Conservation (phyloP, 2,329 filamentous ascomycete genomes). For the Penicillium sumatraense region DNA sequence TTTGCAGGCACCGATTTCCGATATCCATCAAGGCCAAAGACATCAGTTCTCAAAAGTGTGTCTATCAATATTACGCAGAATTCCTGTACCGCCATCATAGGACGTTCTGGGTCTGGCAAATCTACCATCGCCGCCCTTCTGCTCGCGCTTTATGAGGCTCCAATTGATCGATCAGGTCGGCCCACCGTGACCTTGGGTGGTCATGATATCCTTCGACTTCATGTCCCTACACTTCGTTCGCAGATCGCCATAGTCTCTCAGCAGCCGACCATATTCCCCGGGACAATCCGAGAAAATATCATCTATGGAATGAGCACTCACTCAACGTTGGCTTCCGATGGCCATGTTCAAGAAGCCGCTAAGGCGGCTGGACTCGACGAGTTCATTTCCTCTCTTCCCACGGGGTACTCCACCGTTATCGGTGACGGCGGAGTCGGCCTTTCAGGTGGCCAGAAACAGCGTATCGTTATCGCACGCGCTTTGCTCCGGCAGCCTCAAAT, state of each 20-base stretch:
- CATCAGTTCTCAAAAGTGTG: constrained; percentile 65
- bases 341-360: constrained; percentile 59
- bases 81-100: constrained; percentile 77
- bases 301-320: constrained; percentile 70
- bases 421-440: constrained; percentile 76
- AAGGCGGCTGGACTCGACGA: constrained; percentile 69
- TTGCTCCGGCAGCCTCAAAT: constrained; percentile 72
- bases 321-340: constrained; percentile 54
- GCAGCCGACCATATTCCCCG: constrained; percentile 63
- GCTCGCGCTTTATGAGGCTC: constrained; percentile 67
- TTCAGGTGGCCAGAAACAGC: constrained; percentile 82
- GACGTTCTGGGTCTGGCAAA: constrained; percentile 87
- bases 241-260: constrained; percentile 66
- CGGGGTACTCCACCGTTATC: constrained; percentile 72
- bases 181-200: constrained; percentile 57
- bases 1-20: constrained; percentile 70
- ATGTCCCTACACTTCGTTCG: constrained; percentile 64
- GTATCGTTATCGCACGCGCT: constrained; percentile 79
- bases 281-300: constrained; percentile 60
- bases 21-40: constrained; percentile 65
- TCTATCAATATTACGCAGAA: constrained; percentile 67
- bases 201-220: constrained; percentile 61
- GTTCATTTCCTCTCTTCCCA: constrained; percentile 73
- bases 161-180: constrained; percentile 22
- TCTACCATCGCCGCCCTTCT: constrained; percentile 79